These are phyloP conservation scores for Macadamia tetraphylla DNA, from an alignment of 164 flowering plant species.

Conservation along the genomic window DNA sequence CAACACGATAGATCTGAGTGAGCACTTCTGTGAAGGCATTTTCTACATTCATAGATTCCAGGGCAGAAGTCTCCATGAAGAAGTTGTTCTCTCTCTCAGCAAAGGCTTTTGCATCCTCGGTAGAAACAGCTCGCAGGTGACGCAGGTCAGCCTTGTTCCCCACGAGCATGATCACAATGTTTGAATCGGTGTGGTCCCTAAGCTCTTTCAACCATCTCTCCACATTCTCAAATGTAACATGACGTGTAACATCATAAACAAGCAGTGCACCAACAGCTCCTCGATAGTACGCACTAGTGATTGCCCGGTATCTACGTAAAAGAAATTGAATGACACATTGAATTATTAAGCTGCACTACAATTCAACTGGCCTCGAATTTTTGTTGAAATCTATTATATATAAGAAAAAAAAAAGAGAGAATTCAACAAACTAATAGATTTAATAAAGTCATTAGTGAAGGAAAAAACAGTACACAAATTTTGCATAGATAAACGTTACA, in stretches of 20 bases:
- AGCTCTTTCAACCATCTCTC: conserved; percentile 86
- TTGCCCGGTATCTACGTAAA: conserved; percentile 65
- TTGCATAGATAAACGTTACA: no score
- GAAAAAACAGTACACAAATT: no score
- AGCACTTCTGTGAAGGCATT: conserved; percentile 73
- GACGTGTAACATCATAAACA: conserved; percentile 86
- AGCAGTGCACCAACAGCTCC: conserved; percentile 85
- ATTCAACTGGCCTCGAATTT: no score
- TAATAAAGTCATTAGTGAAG: no score
- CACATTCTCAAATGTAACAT: conserved; percentile 70
- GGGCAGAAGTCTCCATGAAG: conserved; percentile 87
- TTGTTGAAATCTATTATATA: no score
- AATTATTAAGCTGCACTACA: no score
- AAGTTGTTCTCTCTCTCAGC: conserved; percentile 63
- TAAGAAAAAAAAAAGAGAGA: no score
- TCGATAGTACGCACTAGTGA: conserved; percentile 85
- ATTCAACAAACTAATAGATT: no score
- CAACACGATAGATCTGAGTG: conserved; percentile 65
- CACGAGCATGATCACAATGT: conserved; percentile 73
- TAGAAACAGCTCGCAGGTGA: conserved; percentile 62
- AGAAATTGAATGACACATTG: neutral
- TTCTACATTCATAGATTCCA: conserved; percentile 72
- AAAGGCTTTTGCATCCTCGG: conserved; percentile 56
- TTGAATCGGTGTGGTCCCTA: conserved; percentile 63
- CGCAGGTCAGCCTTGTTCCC: conserved; percentile 84